Evolutionary conservation across 2,329 filamentous ascomycete genomes (phyloP).

Genomic region (Monosporascus sp.): DNA sequence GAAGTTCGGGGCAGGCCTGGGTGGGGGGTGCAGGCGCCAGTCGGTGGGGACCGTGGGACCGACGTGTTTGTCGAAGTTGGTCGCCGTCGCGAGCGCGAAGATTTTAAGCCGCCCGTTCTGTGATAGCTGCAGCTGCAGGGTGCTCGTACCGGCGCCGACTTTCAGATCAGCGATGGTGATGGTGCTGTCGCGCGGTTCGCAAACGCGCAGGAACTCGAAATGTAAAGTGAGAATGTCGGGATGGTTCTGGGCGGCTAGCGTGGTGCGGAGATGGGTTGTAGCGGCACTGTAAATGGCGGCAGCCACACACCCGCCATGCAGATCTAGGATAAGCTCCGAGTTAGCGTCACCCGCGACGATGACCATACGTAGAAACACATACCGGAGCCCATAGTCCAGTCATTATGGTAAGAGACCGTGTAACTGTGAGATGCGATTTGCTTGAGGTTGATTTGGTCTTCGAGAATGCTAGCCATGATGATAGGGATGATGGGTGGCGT

Average conservation of each 20-base stretch:
- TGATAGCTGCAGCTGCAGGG: conserved; percentile 11
- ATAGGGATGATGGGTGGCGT: no score
- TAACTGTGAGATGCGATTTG: conserved; percentile 4
- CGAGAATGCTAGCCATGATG: neutral
- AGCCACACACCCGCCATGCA: conserved; percentile 13
- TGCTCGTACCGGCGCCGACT: conserved; percentile 8
- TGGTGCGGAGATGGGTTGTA: conserved; percentile 8
- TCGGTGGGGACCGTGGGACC: conserved; percentile 6
- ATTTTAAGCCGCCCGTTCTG: conserved; percentile 6
- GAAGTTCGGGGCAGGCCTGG: conserved; percentile 13
- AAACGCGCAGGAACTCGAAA: conserved; percentile 14
- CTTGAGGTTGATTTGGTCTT: neutral
- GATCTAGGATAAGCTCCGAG: conserved; percentile 3
- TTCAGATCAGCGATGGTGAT: conserved; percentile 10
- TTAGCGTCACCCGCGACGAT: no score
- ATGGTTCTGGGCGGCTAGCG: conserved; percentile 8
- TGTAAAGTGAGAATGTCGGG: conserved; percentile 17
- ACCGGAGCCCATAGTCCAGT: conserved; percentile 12
- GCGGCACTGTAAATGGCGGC: conserved; percentile 11
- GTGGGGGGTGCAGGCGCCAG: conserved; percentile 8
- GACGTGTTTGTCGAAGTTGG: conserved; percentile 11
- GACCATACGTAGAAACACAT: neutral
- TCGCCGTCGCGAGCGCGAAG: conserved; percentile 9
- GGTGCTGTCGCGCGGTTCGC: conserved; percentile 5
- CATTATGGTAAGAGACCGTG: conserved; percentile 7